Conservation (phyloP, 495 filamentous ascomycete species). For the Xylaria cubensis region DNA sequence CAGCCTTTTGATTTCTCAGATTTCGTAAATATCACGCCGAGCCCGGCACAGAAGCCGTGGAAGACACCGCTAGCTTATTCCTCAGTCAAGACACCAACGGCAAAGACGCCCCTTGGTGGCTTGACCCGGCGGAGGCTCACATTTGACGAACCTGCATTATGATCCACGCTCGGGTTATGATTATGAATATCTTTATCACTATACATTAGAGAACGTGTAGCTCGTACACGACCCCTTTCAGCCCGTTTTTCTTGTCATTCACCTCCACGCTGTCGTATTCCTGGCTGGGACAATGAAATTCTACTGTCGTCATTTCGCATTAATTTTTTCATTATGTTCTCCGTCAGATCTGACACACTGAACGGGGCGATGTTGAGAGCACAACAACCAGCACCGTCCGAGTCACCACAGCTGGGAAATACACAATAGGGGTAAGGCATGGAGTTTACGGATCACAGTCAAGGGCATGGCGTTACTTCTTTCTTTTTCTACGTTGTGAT, state of each 20-base stretch:
- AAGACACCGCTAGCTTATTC: constrained; percentile 63
- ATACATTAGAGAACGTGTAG: constrained; percentile 14
- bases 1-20: constrained; percentile 91
- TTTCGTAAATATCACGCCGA: constrained; percentile 96
- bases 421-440: constrained; percentile 20
- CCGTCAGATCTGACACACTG: not conserved
- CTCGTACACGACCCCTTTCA: constrained; percentile 5
- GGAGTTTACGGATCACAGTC: constrained; percentile 24
- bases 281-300: constrained; percentile 2
- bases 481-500: constrained; percentile 9
- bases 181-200: not conserved
- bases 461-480: constrained; percentile 18
- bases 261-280: not conserved
- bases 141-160: constrained; percentile 49
- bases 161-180: constrained; percentile 24
- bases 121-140: constrained; percentile 50
- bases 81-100: constrained; percentile 40
- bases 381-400: not conserved
- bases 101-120: constrained; percentile 52
- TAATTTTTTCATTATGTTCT: constrained; percentile 4
- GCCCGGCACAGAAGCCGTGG: constrained; percentile 87
- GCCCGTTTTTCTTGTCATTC: not conserved
- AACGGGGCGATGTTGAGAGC: not conserved
- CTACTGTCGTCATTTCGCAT: not conserved
- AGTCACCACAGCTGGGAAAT: constrained; percentile 11